A percentile compares a stretch with the other conserved stretches of the same genome.
These are phyloP conservation scores for Geoglossum cookeanum DNA, from an alignment of 2,329 filamentous ascomycete species.

Conservation along the genomic window DNA sequence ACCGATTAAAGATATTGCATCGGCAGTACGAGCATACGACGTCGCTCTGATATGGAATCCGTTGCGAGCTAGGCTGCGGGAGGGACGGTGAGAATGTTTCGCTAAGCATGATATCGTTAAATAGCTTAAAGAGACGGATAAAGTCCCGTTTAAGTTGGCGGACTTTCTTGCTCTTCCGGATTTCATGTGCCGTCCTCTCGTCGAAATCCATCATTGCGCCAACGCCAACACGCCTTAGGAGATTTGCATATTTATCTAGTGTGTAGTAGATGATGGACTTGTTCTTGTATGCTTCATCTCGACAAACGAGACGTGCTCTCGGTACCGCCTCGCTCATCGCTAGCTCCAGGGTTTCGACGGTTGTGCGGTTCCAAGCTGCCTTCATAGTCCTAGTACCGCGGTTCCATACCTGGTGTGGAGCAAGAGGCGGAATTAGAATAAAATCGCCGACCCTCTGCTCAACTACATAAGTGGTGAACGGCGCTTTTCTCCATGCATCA, in stretches of 20 bases:
- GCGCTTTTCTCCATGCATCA: constrained; percentile 86
- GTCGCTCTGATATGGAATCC: constrained; percentile 68
- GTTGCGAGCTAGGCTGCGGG: constrained; percentile 50
- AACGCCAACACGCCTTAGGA: constrained; percentile 38
- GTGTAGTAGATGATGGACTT: constrained; percentile 89
- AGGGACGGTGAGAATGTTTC: constrained; percentile 59
- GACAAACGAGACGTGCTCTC: constrained; percentile 75
- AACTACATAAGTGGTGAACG: constrained; percentile 81
- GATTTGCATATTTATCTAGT: constrained; percentile 52
- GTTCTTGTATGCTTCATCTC: constrained; percentile 97
- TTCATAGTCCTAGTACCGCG: constrained; percentile 91
- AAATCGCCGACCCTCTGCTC: constrained; percentile 84
- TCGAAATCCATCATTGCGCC: constrained; percentile 29
- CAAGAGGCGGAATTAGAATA: constrained; percentile 79
- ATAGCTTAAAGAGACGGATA: constrained; percentile 58
- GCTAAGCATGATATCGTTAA: constrained; percentile 58
- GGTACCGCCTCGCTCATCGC: constrained; percentile 76
- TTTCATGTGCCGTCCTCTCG: not conserved
- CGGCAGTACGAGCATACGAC: constrained; percentile 92
- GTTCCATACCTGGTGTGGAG: constrained; percentile 97
- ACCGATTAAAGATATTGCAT: constrained; percentile 92
- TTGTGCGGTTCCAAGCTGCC: constrained; percentile 93
- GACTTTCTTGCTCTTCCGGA: constrained; percentile 29
- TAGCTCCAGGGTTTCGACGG: constrained; percentile 72
- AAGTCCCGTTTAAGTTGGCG: constrained; percentile 70